phyloP scores from a whole-genome alignment of 345 rosid species.

The Melastoma malabathricum region DNA sequence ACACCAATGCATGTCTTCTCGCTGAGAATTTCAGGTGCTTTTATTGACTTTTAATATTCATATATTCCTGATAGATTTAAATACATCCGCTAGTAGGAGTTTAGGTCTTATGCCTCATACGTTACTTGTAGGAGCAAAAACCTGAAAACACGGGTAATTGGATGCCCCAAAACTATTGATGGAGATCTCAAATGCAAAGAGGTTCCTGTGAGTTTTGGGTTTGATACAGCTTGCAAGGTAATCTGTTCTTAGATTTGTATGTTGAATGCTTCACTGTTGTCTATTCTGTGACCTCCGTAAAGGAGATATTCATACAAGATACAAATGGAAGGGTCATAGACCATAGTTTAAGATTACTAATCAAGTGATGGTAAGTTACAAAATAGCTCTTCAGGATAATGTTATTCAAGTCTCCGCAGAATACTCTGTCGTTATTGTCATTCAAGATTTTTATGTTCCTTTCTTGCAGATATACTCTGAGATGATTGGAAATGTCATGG shows the following conservation, averaged over 20 bases:
- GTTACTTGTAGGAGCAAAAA: conserved; percentile 49
- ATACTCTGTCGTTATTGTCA: not conserved
- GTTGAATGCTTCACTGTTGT: not conserved
- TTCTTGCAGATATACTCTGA: conserved; percentile 74
- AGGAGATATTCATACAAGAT: too few relatives aligned
- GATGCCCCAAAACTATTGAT: conserved; percentile 98
- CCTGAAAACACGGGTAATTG: conserved; percentile 75
- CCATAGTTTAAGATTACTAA: too few relatives aligned
- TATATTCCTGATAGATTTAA: too few relatives aligned
- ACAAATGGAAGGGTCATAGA: too few relatives aligned
- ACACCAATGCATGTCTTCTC: conserved; percentile 93
- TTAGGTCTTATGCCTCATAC: not conserved
- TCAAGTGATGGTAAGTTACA: too few relatives aligned
- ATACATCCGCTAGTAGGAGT: too few relatives aligned
- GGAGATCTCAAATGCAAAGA: conserved; percentile 98
- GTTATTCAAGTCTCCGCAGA: not conserved
- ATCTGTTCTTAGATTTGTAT: not conserved
- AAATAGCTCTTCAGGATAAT: too few relatives aligned
- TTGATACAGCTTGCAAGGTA: conserved; percentile 99
- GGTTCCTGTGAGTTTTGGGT: conserved; percentile 96
- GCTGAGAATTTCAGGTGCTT: conserved; percentile 80
- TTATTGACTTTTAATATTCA: not conserved
- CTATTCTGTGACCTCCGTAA: too few relatives aligned
- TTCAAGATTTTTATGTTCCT: not conserved
- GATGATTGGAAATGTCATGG: conserved; percentile 98